Conservation (phyloP, 805 yeast species). For the Scheffersomyces spartinae region DNA sequence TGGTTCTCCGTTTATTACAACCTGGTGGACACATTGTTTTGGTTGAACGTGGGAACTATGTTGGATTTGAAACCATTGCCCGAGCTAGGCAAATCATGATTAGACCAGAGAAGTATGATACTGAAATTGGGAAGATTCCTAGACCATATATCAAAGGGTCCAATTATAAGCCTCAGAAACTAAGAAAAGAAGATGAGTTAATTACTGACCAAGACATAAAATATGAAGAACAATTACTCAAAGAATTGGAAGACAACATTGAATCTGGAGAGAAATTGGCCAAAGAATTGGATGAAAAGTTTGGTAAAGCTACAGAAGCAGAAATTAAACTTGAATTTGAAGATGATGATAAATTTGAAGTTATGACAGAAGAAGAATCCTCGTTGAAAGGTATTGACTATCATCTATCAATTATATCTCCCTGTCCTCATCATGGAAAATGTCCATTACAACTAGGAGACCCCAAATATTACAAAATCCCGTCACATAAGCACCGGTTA, state of each 20-base stretch:
- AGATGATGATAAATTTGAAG: conserved; percentile 13
- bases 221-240: conserved; percentile 16
- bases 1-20: conserved; percentile 45
- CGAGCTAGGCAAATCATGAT: conserved; percentile 83
- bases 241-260: conserved; percentile 5
- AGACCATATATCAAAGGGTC: conserved; percentile 54
- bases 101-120: conserved; percentile 62
- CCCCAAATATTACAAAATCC: conserved; percentile 49
- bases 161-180: conserved; percentile 25
- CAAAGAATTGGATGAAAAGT: conserved; percentile 22
- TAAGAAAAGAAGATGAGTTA: conserved; percentile 23
- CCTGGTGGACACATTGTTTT: conserved; percentile 76
- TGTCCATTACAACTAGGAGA: conserved; percentile 81
- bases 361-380: conserved; percentile 3
- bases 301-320: conserved; percentile 29
- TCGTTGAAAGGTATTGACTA: conserved; percentile 21
- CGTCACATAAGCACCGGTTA: conserved; percentile 45
- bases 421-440: conserved; percentile 78
- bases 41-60: conserved; percentile 80
- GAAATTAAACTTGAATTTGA: conserved; percentile 41
- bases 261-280: conserved; percentile 13
- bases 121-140: conserved; percentile 53
- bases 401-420: conserved; percentile 66
- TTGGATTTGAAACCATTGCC: conserved; percentile 81
- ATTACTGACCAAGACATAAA: conserved; percentile 23